Conservation (phyloP, 2,329 filamentous ascomycete species). For the Cladosporium halotolerans region DNA sequence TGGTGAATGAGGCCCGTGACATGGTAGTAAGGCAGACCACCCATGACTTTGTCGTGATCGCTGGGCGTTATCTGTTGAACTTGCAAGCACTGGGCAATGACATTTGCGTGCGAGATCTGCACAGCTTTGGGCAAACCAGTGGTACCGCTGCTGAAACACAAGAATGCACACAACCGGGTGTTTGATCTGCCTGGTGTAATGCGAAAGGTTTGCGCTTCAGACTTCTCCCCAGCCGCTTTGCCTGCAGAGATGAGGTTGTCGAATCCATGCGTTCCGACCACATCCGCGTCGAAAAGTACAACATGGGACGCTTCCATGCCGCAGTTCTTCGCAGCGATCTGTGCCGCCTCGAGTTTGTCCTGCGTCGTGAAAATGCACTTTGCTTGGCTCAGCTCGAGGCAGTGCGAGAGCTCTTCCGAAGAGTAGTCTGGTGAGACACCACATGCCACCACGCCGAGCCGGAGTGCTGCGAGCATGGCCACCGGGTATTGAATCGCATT, state of each 20-base stretch:
- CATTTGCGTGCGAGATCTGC: slow-evolving; percentile 45
- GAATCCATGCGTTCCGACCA: slow-evolving; percentile 46
- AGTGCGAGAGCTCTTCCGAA: slow-evolving; percentile 62
- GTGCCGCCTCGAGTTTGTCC: slow-evolving; percentile 49
- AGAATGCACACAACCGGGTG: slow-evolving; percentile 46
- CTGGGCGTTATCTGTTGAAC: slow-evolving; percentile 46
- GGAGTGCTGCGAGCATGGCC: slow-evolving; percentile 52
- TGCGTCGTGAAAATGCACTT: slow-evolving; percentile 54
- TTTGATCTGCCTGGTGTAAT: slow-evolving; percentile 50
- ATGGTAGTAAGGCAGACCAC: slow-evolving; percentile 55
- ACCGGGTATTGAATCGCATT: slow-evolving; percentile 65
- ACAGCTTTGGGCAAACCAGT: slow-evolving; percentile 46
- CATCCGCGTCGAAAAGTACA: slow-evolving; percentile 51
- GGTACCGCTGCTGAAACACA: too few species aligned
- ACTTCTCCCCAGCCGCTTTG: slow-evolving; percentile 38
- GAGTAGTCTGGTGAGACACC: slow-evolving; percentile 62
- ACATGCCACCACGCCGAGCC: slow-evolving; percentile 51
- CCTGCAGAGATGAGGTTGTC: slow-evolving; percentile 41
- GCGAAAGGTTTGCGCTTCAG: slow-evolving; percentile 42
- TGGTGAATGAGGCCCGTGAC: slow-evolving; percentile 57
- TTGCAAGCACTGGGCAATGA: slow-evolving; percentile 56
- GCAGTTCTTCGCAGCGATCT: slow-evolving; percentile 48
- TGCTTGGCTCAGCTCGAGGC: slow-evolving; percentile 51
- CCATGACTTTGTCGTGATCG: slow-evolving; percentile 44
- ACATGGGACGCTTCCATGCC: slow-evolving; percentile 48